Percentiles rank a stretch among this genome's conserved stretches.
Evolutionary conservation across 768 basidiomycete species (phyloP).

Genomic region (Naganishia antarctica): DNA sequence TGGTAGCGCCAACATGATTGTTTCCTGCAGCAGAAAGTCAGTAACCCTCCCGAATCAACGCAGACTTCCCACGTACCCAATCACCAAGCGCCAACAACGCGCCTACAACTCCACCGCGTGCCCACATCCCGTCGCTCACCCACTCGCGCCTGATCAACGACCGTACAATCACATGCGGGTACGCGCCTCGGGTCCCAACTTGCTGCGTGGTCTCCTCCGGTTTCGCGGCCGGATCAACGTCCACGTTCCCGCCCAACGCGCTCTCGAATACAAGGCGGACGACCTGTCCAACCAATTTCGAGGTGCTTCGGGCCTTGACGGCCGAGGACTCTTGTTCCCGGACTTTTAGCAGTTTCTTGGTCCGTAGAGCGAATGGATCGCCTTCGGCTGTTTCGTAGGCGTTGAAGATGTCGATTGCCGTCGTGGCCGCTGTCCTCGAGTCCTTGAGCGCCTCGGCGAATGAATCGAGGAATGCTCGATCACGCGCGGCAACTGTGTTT

Average conservation of each 20-base stretch:
- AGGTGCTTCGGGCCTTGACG: slow-evolving; percentile 12
- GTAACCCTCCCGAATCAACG: neutral
- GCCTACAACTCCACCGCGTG: slow-evolving; percentile 32
- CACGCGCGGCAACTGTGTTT: neutral
- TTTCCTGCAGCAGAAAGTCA: slow-evolving; percentile 29
- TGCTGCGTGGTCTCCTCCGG: neutral
- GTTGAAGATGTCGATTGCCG: slow-evolving; percentile 6
- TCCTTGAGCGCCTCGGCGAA: slow-evolving; percentile 14
- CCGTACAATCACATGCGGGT: slow-evolving; percentile 32
- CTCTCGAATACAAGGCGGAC: slow-evolving; percentile 4
- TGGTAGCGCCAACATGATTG: slow-evolving; percentile 30
- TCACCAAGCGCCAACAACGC: slow-evolving; percentile 37
- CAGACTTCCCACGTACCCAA: slow-evolving; percentile 36
- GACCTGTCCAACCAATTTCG: slow-evolving; percentile 4
- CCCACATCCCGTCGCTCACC: slow-evolving; percentile 38
- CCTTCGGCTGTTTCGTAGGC: slow-evolving; percentile 15
- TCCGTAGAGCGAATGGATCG: slow-evolving; percentile 9
- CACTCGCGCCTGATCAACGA: slow-evolving; percentile 29
- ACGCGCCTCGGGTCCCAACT: slow-evolving; percentile 20
- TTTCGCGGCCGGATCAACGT: neutral
- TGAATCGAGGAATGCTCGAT: slow-evolving; percentile 18
- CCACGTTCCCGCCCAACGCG: neutral
- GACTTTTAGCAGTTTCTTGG: slow-evolving; percentile 11
- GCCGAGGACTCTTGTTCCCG: slow-evolving; percentile 10
- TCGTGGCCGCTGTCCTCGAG: neutral